Evolutionary conservation across 768 basidiomycete genomes (phyloP), one percentile per base, ranked within the genome.

Genomic region (Boletus reticuloceps): DNA sequence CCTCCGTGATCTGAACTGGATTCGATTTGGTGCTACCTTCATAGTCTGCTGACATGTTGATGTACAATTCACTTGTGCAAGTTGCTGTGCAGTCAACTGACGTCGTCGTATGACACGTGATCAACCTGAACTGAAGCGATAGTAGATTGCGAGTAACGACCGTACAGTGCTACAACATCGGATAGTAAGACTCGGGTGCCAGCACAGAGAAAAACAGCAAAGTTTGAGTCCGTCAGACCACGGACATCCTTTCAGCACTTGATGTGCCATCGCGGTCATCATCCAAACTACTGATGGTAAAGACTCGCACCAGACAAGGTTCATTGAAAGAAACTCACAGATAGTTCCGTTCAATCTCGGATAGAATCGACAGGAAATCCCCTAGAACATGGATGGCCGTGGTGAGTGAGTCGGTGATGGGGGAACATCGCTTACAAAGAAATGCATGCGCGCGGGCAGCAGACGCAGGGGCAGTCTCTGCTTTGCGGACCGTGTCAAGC

Each of bases 311-410:
- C 41, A n/a, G 17, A 42, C n/a, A 42, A 5, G 22, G 25, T 29
- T 27, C n/a, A 12, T 34, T 34, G 5, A 38, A 42, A 34, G 37
- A 34, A 46, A 80, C 82, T 66, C 62, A 89, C 86, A 91, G 72
- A 77, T 95, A 95, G 71, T 94, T 91, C 58, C 88, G 78, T 66
- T 95, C 94, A 62, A 96, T 94, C 74, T 95, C 94, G 37, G 88
- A 91, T 42, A 96, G 71, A 60, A 96, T 94, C 49, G 88, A 91
- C 27, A 95, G 74, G 73, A 96, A 96, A 75, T 95, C 93, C 90
- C 90, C 91, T 93, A 63, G 12, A 64, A 29, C 8, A 29, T 29
- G 1, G 0, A 44, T 34, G 4, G 22, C 13, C 16, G 29, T 50
- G 48, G 42, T 62, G 31, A 52, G 48, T 25, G 27, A 44, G 58